phyloP scores from a whole-genome alignment of 2,329 filamentous ascomycete genomes.

The Metarhizium anisopliae region DNA sequence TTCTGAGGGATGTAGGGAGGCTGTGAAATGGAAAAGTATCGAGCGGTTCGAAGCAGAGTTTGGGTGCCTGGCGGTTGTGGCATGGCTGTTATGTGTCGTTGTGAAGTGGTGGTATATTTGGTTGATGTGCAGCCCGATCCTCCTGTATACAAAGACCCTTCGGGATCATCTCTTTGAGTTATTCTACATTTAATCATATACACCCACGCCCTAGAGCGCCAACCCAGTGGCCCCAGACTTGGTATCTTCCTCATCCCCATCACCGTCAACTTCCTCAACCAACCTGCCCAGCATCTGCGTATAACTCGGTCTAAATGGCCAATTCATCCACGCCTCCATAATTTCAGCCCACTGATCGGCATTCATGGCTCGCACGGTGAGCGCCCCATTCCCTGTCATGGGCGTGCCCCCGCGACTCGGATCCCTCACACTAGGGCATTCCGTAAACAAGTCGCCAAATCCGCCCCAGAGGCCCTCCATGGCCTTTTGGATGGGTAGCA shows the following conservation, averaged over 20 bases:
- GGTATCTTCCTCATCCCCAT: conserved; percentile 17
- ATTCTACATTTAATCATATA: not conserved
- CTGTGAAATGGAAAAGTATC: not conserved
- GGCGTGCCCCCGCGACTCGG: conserved; percentile 35
- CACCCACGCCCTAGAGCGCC: not conserved
- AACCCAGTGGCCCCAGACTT: conserved; percentile 12
- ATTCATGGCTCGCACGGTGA: conserved; percentile 41
- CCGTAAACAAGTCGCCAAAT: conserved; percentile 40
- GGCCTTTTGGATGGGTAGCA: conserved; percentile 33
- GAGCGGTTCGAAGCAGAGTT: not conserved
- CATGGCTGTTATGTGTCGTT: not conserved
- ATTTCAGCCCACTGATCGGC: conserved; percentile 48
- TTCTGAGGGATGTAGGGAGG: not conserved
- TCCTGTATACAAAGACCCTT: not conserved
- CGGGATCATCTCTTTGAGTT: too few relatives aligned
- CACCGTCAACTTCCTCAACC: conserved; percentile 18
- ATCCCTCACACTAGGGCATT: conserved; percentile 42
- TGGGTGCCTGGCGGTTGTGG: not conserved
- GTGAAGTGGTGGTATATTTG: not conserved
- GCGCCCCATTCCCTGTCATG: conserved; percentile 25
- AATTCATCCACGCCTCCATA: conserved; percentile 50
- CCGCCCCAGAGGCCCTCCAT: conserved; percentile 51
- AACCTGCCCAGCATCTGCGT: conserved; percentile 36
- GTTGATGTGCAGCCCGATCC: not conserved
- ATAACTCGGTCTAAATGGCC: conserved; percentile 53